phyloP scores from a whole-genome alignment of 2,329 filamentous ascomycete species.

The Rhexocercosporidium sp. region DNA sequence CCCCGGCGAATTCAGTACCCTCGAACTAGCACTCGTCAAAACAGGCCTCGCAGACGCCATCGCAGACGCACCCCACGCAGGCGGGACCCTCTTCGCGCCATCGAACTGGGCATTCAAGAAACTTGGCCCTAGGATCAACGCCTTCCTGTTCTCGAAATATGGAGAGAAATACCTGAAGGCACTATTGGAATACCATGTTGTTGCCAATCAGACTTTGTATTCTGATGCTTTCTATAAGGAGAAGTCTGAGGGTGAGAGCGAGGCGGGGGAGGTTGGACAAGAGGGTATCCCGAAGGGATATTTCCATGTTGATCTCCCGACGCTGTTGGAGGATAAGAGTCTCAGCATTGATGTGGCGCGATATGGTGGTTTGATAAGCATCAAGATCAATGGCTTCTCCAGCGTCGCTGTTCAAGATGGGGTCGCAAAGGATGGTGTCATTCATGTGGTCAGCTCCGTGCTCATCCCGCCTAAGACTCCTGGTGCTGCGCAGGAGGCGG shows the following conservation, averaged over 20 bases:
- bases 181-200: slow-evolving; percentile 79
- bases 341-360: slow-evolving; percentile 74
- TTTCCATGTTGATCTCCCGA: slow-evolving; percentile 74
- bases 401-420: slow-evolving; percentile 71
- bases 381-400: slow-evolving; percentile 77
- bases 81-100: slow-evolving; percentile 82
- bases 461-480: slow-evolving; percentile 70
- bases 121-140: slow-evolving; percentile 75
- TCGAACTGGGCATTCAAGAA: slow-evolving; percentile 79
- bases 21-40: slow-evolving; percentile 74
- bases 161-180: slow-evolving; percentile 79
- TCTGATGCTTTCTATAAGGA: slow-evolving; percentile 77
- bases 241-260: slow-evolving; percentile 40
- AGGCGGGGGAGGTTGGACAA: slow-evolving; percentile 31
- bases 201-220: slow-evolving; percentile 77
- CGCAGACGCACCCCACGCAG: slow-evolving; percentile 58
- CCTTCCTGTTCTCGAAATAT: slow-evolving; percentile 81
- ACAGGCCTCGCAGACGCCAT: slow-evolving; percentile 71
- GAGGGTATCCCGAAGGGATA: slow-evolving; percentile 40
- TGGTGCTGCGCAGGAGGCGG: slow-evolving; percentile 47
- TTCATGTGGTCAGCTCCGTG: slow-evolving; percentile 76
- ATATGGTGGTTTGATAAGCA: slow-evolving; percentile 69
- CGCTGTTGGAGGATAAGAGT: slow-evolving; percentile 68
- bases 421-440: slow-evolving; percentile 78
- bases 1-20: slow-evolving; percentile 77